phyloP scores from a whole-genome alignment of 1,139 yeast genomes.

The Blastobotrys raffinosifermentans region DNA sequence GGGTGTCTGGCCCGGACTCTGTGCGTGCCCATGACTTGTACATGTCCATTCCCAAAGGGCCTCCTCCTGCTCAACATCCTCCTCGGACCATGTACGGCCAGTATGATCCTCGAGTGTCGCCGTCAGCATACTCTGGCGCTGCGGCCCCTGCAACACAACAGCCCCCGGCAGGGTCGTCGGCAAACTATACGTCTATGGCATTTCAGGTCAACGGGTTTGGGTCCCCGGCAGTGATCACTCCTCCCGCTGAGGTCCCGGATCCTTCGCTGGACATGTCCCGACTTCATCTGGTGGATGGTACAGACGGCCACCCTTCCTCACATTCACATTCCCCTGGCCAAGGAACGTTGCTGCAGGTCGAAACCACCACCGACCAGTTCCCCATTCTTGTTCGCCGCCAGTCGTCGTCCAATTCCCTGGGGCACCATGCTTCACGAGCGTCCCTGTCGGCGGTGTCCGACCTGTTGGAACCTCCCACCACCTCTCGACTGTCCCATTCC shows the following conservation, averaged over 20 bases:
- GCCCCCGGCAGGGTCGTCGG: too few relatives aligned
- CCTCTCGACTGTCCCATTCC: conserved; percentile 1
- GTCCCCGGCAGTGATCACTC: conserved; percentile 1
- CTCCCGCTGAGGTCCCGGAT: background rate
- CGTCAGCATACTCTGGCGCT: too few relatives aligned
- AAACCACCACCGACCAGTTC: conserved; percentile 38
- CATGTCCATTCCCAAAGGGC: too few relatives aligned
- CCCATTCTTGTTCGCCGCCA: conserved; percentile 36
- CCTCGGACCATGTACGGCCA: too few relatives aligned
- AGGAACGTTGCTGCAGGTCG: conserved; percentile 25
- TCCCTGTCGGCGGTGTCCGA: conserved; percentile 10
- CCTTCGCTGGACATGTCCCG: background rate
- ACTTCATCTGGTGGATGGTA: background rate
- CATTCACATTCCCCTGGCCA: too few relatives aligned
- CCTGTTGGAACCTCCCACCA: conserved; percentile 11
- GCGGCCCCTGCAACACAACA: too few relatives aligned
- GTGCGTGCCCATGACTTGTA: too few relatives aligned
- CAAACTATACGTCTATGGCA: too few relatives aligned
- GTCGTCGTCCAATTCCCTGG: conserved; percentile 20
- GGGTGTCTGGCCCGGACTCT: too few relatives aligned
- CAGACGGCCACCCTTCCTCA: background rate
- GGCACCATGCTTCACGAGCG: conserved; percentile 4
- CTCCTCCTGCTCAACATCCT: too few relatives aligned
- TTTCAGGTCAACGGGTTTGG: too few relatives aligned
- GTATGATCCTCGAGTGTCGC: too few relatives aligned